phyloP scores from a whole-genome alignment of 2,329 filamentous ascomycete species.

The Paraconiothyrium sp. region DNA sequence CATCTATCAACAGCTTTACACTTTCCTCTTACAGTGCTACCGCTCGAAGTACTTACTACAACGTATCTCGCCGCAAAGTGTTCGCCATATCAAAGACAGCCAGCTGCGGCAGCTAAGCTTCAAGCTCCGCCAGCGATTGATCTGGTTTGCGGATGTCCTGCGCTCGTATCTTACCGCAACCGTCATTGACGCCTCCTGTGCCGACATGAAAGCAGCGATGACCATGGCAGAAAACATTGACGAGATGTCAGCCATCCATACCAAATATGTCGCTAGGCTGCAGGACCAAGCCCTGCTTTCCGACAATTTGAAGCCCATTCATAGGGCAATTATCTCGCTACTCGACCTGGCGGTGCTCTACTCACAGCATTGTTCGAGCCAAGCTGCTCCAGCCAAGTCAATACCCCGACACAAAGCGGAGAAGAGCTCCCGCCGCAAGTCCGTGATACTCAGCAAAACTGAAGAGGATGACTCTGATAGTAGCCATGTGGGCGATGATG shows the following conservation, averaged over 20 bases:
- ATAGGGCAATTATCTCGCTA: conserved; percentile 76
- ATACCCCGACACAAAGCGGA: conserved; percentile 39
- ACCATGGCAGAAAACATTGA: conserved; percentile 76
- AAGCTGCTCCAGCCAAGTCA: background rate
- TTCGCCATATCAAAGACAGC: conserved; percentile 12
- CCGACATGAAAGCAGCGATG: conserved; percentile 67
- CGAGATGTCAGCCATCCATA: conserved; percentile 78
- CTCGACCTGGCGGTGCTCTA: conserved; percentile 79
- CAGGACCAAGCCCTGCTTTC: conserved; percentile 76
- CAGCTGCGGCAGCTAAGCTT: conserved; percentile 47
- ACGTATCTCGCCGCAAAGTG: conserved; percentile 51
- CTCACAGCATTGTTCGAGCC: conserved; percentile 63
- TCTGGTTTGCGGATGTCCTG: conserved; percentile 80
- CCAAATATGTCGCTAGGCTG: conserved; percentile 69
- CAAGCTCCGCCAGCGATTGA: conserved; percentile 71
- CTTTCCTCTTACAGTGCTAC: conserved; percentile 79
- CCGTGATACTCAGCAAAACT: conserved; percentile 20
- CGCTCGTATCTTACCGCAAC: conserved; percentile 80
- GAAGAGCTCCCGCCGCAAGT: conserved; percentile 30
- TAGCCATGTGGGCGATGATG: conserved; percentile 20
- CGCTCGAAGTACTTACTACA: conserved; percentile 75
- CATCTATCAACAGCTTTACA: conserved; percentile 77
- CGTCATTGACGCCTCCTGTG: conserved; percentile 70
- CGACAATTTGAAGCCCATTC: conserved; percentile 73
- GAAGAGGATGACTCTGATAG: conserved; percentile 38